Percentiles rank a stretch among this genome's conserved stretches.
These are phyloP conservation scores for Heimioporus sp. DNA, from an alignment of 768 basidiomycete genomes.

Conservation along the genomic window DNA sequence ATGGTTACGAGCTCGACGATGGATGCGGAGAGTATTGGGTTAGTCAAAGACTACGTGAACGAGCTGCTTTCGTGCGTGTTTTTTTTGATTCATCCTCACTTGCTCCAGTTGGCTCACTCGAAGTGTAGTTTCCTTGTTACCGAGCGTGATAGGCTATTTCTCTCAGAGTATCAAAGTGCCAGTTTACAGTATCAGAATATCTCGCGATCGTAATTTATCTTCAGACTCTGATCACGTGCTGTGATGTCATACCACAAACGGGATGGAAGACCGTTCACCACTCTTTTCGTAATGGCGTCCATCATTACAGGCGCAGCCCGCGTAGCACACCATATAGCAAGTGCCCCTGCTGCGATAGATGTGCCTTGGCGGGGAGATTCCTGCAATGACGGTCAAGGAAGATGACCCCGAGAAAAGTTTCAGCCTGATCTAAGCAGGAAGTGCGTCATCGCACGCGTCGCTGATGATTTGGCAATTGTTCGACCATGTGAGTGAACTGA, in stretches of 20 bases:
- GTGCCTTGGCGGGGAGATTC: conserved; percentile 43
- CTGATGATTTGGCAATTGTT: background rate
- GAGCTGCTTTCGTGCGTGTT: conserved; percentile 74
- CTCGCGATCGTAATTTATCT: conserved; percentile 57
- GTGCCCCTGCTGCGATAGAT: conserved; percentile 46
- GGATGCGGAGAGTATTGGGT: conserved; percentile 79
- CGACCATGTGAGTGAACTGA: background rate
- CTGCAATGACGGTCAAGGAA: conserved; percentile 56
- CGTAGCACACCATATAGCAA: conserved; percentile 53
- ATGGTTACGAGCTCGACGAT: conserved; percentile 90
- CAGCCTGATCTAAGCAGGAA: conserved; percentile 53
- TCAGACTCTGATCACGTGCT: background rate
- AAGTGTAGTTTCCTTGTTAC: conserved; percentile 69
- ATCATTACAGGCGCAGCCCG: conserved; percentile 42
- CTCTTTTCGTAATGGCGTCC: conserved; percentile 43
- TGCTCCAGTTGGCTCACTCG: background rate
- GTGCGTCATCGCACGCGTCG: conserved; percentile 56
- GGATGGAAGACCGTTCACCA: background rate
- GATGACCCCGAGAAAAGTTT: conserved; percentile 43
- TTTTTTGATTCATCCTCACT: background rate
- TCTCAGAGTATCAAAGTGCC: conserved; percentile 74
- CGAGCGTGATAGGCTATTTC: conserved; percentile 72
- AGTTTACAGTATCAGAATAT: conserved; percentile 80
- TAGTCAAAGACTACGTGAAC: conserved; percentile 87
- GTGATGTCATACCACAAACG: no score